Conservation (phyloP, 768 basidiomycete genomes). For the Hemileccinum impolitum region DNA sequence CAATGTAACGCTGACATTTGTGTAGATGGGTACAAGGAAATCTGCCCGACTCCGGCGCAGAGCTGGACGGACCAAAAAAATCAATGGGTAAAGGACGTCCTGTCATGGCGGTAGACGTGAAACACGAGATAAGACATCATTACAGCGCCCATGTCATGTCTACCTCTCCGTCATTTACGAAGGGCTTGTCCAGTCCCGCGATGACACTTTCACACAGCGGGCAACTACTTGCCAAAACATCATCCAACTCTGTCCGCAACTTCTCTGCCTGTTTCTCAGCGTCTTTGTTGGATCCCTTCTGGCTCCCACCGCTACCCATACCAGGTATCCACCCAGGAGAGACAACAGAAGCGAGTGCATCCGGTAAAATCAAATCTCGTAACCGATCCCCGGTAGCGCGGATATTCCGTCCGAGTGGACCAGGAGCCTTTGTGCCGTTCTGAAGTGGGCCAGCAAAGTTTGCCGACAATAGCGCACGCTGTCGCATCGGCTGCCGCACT, state of each 20-base stretch:
- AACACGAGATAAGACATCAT: background rate
- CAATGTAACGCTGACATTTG: slow-evolving; percentile 2
- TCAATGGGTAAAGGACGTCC: slow-evolving; percentile 54
- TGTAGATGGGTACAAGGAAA: slow-evolving; percentile 78
- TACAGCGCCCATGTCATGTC: slow-evolving; percentile 77
- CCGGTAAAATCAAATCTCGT: slow-evolving; percentile 90
- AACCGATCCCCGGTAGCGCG: slow-evolving; percentile 87
- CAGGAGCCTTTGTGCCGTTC: slow-evolving; percentile 62
- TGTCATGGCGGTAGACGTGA: slow-evolving; percentile 4
- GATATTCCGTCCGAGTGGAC: slow-evolving; percentile 71
- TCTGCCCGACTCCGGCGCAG: slow-evolving; percentile 68
- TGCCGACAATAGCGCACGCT: slow-evolving; percentile 72
- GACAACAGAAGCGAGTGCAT: slow-evolving; percentile 84
- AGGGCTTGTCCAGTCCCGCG: slow-evolving; percentile 81
- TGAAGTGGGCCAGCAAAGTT: slow-evolving; percentile 63
- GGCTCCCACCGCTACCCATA: slow-evolving; percentile 48
- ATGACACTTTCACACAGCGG: slow-evolving; percentile 92
- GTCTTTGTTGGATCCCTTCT: slow-evolving; percentile 43
- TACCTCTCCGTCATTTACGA: slow-evolving; percentile 73
- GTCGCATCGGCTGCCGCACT: slow-evolving; percentile 43
- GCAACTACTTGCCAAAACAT: slow-evolving; percentile 83
- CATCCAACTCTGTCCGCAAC: slow-evolving; percentile 82
- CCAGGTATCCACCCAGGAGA: slow-evolving; percentile 77
- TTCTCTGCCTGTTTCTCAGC: slow-evolving; percentile 64
- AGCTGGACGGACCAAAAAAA: slow-evolving; percentile 76